Percentiles rank a stretch among this genome's conserved stretches.
phyloP scores from a whole-genome alignment of 345 rosid genomes.

The Excoecaria agallocha region DNA sequence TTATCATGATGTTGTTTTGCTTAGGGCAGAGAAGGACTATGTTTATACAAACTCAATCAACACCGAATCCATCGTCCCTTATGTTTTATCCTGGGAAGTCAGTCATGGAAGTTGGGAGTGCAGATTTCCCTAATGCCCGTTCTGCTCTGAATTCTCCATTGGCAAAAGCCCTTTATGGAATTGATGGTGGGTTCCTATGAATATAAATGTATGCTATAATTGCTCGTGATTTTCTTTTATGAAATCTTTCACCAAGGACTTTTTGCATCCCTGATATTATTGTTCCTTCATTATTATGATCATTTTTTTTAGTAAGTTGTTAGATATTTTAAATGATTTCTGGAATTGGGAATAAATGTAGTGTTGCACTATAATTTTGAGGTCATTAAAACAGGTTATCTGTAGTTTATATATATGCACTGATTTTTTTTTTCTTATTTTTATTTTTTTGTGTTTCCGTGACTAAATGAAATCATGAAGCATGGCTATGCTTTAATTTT shows the following conservation, averaged over 20 bases:
- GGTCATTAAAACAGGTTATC: background rate
- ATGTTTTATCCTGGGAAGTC: conserved; percentile 93
- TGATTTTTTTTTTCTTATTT: no score
- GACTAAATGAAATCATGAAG: background rate
- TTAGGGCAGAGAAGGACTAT: conserved; percentile 86
- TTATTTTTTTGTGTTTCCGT: no score
- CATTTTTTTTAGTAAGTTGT: background rate
- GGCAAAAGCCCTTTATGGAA: conserved; percentile 69
- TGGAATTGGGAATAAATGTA: background rate
- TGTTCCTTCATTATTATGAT: background rate
- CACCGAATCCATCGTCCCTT: conserved; percentile 93
- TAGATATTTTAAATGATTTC: background rate
- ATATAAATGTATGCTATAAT: background rate
- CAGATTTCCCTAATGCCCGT: conserved; percentile 87
- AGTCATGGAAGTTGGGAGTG: conserved; percentile 89
- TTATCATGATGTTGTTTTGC: conserved; percentile 6
- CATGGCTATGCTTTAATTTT: background rate
- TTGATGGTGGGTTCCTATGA: conserved; percentile 53
- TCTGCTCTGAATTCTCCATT: conserved; percentile 69
- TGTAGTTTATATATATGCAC: background rate
- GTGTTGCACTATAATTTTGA: background rate
- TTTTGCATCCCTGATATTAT: background rate
- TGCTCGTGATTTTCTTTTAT: background rate
- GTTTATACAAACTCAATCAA: conserved; percentile 87
- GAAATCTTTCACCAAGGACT: background rate